Base-by-base conservation (phyloP, 1,139 yeast genomes). In the Yamadazyma trypodendri region DNA sequence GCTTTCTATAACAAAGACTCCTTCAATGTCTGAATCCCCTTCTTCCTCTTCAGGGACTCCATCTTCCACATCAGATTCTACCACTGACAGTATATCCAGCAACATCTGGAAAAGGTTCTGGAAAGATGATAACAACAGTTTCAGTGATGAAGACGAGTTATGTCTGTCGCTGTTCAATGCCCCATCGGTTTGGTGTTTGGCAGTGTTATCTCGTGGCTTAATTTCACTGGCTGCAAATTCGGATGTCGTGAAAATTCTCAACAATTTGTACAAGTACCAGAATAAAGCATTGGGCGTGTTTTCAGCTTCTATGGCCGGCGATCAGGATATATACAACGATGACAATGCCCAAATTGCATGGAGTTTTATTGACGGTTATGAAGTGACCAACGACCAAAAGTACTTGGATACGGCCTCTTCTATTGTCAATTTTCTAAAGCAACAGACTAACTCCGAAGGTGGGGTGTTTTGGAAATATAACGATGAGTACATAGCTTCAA, bases 281-380 rank as follows among this genome's bases (percentile, higher is more conserved):
- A 49, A 48, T 39, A 21, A 39, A 16, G 32, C 39, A 11, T 25
- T 40, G 9, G 51, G 60, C 38, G 38, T 63, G 51, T 63, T 52
- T 37, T 56, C 64, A 8, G 60, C 68, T 1, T 43, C 60, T 10
- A 52, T 56, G 4, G 58, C 56, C 4, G 45, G 48, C 10, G 60
- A 58, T 31, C 34, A 42, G 7, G 68, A 63, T 32, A 51, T 62
- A 13, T 65, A 62, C 39, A 55, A 55, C 29, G 70, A 65, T 44
- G 70, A 65, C 41, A 59, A 63, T 43, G 54, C 65, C 2, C 70
- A 65, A 40, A 55, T 60, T 2, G 49, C 53, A 3, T 65, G 68
- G 67, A 61, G 55, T 7, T 55, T 57, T 30, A 33, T 59, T 6
- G 62, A 55, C 6, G 65, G 64, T 1, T 58, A 52, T 34, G 38